These are phyloP conservation scores for Pleomassaria siparia DNA, from an alignment of 2,329 filamentous ascomycete genomes.

Conservation along the genomic window DNA sequence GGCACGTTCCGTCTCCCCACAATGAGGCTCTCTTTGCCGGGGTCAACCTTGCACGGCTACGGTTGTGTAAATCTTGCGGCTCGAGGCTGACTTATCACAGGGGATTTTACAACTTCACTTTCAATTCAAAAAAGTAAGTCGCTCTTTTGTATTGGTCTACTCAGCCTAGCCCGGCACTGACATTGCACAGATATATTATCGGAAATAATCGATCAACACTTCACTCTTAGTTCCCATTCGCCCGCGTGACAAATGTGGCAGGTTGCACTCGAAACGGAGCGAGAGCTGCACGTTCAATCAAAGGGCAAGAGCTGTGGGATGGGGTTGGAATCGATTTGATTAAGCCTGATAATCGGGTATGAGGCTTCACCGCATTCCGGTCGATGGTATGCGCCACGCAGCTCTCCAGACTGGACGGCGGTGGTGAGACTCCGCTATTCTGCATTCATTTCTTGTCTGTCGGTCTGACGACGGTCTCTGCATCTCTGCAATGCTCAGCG, in stretches of 20 bases:
- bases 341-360: neutral
- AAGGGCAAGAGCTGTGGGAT: neutral
- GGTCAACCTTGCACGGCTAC: neutral
- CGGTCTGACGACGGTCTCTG: neutral
- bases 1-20: constrained; percentile 56
- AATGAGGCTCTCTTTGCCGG: constrained; percentile 6
- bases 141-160: neutral
- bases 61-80: neutral
- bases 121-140: constrained; percentile 90
- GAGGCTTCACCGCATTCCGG: neutral
- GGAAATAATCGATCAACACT: constrained; percentile 39
- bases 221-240: neutral
- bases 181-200: constrained; percentile 48
- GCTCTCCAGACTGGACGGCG: neutral
- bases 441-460: neutral
- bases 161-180: constrained; percentile 18
- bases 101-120: constrained; percentile 96
- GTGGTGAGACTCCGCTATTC: neutral
- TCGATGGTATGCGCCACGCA: neutral
- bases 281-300: neutral
- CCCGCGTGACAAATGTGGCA: neutral
- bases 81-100: constrained; percentile 49
- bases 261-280: neutral
- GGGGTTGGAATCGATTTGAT: neutral
- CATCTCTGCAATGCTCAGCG: neutral